These are phyloP conservation scores for Xylariomycetidae sp. DNA, from an alignment of 2,329 filamentous ascomycete genomes.

Conservation along the genomic window DNA sequence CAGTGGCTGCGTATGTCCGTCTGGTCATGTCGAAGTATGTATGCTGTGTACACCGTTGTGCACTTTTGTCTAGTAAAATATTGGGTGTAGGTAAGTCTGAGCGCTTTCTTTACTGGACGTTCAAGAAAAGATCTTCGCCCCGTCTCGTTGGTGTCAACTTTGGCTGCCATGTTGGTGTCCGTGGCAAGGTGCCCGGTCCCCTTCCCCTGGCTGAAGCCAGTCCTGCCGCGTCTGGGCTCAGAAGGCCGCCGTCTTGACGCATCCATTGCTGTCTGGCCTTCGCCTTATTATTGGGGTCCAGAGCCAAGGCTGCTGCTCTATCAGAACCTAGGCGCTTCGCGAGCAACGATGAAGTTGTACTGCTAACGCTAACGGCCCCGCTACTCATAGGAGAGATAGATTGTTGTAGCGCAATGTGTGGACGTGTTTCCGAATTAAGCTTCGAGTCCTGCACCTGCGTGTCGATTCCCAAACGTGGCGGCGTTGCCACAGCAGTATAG, in stretches of 20 bases:
- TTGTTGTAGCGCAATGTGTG: conserved; percentile 16
- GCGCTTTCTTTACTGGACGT: conserved; percentile 42
- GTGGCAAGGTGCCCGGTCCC: conserved; percentile 29
- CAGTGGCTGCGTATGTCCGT: too few relatives aligned
- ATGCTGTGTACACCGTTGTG: too few relatives aligned
- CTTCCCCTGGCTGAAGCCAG: conserved; percentile 15
- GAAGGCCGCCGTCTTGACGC: conserved; percentile 10
- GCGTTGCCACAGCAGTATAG: conserved; percentile 4
- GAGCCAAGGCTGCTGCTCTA: conserved; percentile 40
- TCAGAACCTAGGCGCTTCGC: conserved; percentile 47
- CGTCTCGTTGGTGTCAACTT: conserved; percentile 60
- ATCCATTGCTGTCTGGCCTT: conserved; percentile 21
- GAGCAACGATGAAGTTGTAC: conserved; percentile 37
- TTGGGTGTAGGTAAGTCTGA: too few relatives aligned
- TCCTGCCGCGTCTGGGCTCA: conserved; percentile 16
- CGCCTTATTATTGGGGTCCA: conserved; percentile 22
- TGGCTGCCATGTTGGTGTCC: conserved; percentile 55
- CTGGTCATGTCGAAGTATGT: too few relatives aligned
- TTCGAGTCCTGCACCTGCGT: conserved; percentile 9
- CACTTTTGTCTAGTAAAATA: too few relatives aligned
- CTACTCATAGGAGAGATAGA: conserved; percentile 19
- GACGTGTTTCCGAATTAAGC: too few relatives aligned
- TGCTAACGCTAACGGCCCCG: conserved; percentile 21
- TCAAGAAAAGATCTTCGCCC: conserved; percentile 59
- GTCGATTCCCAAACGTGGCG: conserved; percentile 14